Percentiles rank a stretch among this genome's conserved stretches.
Conservation (phyloP, 306 rosid genomes). For the Prosopis cineraria region DNA sequence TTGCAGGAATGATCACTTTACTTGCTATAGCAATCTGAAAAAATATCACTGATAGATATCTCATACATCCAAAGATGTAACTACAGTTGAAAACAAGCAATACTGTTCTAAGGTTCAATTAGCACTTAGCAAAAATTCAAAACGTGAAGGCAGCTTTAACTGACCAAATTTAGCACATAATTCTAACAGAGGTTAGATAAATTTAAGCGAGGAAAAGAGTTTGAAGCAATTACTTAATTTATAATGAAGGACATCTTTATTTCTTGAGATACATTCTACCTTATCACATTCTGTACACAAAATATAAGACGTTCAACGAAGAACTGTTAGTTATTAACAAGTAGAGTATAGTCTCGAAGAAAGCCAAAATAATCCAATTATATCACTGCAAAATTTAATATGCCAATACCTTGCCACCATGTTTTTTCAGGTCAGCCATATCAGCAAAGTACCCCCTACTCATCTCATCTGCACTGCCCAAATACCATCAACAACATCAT, state of each 20-base stretch:
- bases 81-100: constrained; percentile 28
- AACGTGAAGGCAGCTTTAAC: constrained; percentile 10
- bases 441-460: constrained; percentile 86
- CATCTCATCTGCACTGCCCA: constrained; percentile 89
- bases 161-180: constrained; percentile 5
- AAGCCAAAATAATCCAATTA: not conserved
- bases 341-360: not conserved
- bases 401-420: constrained; percentile 82
- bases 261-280: constrained; percentile 5
- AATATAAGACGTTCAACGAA: not conserved
- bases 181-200: not conserved
- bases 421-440: constrained; percentile 65
- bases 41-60: constrained; percentile 18
- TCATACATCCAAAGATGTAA: constrained; percentile 10
- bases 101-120: not conserved
- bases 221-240: constrained; percentile 7
- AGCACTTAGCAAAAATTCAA: constrained; percentile 28
- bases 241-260: not conserved
- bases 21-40: constrained; percentile 68
- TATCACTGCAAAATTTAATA: not conserved
- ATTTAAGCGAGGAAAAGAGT: not conserved
- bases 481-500: constrained; percentile 37
- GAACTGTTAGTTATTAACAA: not conserved
- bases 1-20: constrained; percentile 76
- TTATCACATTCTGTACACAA: constrained; percentile 13